Percentiles rank a stretch among this genome's conserved stretches.
phyloP scores from a whole-genome alignment of 345 rosid species.

The Cardamine resedifolia region DNA sequence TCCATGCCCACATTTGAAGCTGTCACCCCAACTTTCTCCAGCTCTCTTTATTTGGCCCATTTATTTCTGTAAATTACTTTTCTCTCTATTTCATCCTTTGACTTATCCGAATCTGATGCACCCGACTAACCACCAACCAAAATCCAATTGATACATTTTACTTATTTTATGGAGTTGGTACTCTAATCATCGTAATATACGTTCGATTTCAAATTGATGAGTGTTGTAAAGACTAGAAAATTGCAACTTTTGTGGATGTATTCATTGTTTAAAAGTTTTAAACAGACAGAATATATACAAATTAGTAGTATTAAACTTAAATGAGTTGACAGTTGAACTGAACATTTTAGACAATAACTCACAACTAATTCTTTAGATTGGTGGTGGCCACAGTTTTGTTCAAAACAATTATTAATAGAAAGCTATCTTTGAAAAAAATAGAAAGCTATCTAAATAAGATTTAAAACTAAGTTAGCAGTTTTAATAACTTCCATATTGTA shows the following conservation, averaged over 20 bases:
- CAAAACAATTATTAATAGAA: no score
- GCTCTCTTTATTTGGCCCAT: constrained; percentile 27
- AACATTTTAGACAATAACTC: no score
- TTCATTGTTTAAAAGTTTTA: background rate
- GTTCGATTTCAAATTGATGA: background rate
- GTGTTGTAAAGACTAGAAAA: background rate
- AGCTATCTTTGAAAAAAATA: no score
- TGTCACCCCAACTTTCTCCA: constrained; percentile 31
- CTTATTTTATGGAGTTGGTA: background rate
- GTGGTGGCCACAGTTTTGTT: no score
- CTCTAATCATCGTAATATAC: background rate
- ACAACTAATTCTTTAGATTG: no score
- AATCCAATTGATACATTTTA: background rate
- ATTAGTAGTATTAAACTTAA: no score
- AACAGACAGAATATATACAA: no score
- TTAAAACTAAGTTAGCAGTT: background rate
- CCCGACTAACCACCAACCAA: constrained; percentile 2
- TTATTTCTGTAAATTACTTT: background rate
- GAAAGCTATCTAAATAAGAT: background rate
- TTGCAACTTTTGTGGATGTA: background rate
- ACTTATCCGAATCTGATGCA: background rate
- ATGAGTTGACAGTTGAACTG: no score
- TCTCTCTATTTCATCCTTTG: background rate
- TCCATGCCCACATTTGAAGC: constrained; percentile 1
- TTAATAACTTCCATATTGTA: background rate